A percentile compares a stretch with the other conserved stretches of the same genome.
phyloP scores from a whole-genome alignment of 495 filamentous ascomycete genomes.

The Xylaria flabelliformis region DNA sequence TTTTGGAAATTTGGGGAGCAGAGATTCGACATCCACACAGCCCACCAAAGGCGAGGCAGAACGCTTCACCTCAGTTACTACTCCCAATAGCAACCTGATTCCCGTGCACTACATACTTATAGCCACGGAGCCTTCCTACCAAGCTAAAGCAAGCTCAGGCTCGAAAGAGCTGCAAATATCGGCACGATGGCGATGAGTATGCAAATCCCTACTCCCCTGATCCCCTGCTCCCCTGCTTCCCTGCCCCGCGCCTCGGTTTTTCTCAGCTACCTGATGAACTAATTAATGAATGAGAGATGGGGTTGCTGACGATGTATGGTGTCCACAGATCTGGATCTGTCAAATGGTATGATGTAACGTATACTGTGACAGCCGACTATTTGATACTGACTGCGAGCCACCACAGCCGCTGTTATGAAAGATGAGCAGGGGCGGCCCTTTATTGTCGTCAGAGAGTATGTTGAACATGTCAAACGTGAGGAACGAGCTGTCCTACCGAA shows the following conservation, averaged over 20 bases:
- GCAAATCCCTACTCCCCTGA: constrained; percentile 11
- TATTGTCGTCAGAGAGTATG: constrained; percentile 97
- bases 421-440: constrained; percentile 98
- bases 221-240: background rate
- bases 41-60: constrained; percentile 20
- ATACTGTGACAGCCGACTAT: background rate
- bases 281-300: background rate
- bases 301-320: constrained; percentile 37
- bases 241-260: constrained; percentile 32
- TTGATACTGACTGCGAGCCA: constrained; percentile 31
- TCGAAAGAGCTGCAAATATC: constrained; percentile 37
- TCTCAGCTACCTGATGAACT: background rate
- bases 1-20: constrained; percentile 26
- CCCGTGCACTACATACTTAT: background rate
- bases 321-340: constrained; percentile 54
- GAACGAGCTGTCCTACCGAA: constrained; percentile 3
- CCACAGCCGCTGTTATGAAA: constrained; percentile 61
- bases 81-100: background rate
- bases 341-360: constrained; percentile 50
- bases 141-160: constrained; percentile 36
- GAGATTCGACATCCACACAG: constrained; percentile 25
- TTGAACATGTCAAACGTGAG: constrained; percentile 30
- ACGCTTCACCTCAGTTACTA: too few relatives aligned
- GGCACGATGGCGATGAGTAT: constrained; percentile 56
- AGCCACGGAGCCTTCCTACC: background rate